Evolutionary conservation across 78 protist species (phyloP).

Genomic region (Tieghemostelium lacteum): DNA sequence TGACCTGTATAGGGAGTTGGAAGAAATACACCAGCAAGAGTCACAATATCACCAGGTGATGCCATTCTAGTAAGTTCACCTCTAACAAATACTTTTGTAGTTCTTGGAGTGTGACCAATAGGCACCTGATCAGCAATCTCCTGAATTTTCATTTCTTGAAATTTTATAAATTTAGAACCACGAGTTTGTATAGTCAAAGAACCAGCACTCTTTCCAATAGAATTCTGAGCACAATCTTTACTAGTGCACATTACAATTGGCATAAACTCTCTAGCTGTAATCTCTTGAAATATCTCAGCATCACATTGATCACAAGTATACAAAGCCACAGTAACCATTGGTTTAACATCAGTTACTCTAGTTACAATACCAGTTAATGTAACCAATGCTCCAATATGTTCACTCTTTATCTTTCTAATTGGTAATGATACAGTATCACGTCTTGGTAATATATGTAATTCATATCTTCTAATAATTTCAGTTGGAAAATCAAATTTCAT

Average conservation of each 20-base stretch:
- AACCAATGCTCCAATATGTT: conserved; percentile 68
- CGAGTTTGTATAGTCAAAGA: conserved; percentile 90
- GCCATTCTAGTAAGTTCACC: conserved; percentile 94
- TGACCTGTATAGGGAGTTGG: conserved; percentile 76
- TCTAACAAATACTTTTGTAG: conserved; percentile 86
- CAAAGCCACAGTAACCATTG: conserved; percentile 94
- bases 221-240: conserved; percentile 50
- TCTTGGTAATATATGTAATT: conserved; percentile 26
- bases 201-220: conserved; percentile 57
- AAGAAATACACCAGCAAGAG: conserved; percentile 85
- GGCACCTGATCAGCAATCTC: conserved; percentile 98
- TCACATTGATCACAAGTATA: conserved; percentile 97
- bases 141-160: conserved; percentile 98
- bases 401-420: conserved; percentile 52
- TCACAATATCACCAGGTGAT: conserved; percentile 95
- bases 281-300: conserved; percentile 95
- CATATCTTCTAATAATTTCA: conserved; percentile 42
- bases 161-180: conserved; percentile 97
- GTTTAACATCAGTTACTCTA: conserved; percentile 95
- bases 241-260: conserved; percentile 76
- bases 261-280: conserved; percentile 74
- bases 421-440: background rate
- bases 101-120: conserved; percentile 98
- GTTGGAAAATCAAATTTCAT: conserved; percentile 11
- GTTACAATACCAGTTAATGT: conserved; percentile 93